Evolutionary conservation across 148 eudicot genomes (phyloP), one percentile per base, ranked within the genome.

Genomic region (Amaranthus cruentus): DNA sequence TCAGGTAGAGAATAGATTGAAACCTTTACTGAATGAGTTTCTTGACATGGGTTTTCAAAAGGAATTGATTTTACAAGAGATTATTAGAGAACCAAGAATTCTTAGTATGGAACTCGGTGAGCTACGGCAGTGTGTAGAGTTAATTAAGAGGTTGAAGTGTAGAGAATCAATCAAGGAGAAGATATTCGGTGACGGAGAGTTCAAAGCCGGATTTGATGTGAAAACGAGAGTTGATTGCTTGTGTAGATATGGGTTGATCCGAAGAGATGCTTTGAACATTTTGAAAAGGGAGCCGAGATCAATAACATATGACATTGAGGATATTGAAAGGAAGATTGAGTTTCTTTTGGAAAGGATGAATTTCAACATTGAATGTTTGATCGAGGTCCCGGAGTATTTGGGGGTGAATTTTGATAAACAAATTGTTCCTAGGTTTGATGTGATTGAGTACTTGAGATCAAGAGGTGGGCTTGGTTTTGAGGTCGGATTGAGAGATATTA

Each of bases 381-480:
- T 91, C 60, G 96, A 91, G 62, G 93, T 89, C 42, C 98, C 98
- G 0, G 90, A 84, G 57, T 94, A 89, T 85, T 75, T 94, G 62
- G 98, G 98, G 38, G 88, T 91, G 59, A 88, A 85, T 84, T 89
- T 91, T 59, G 87, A 89, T 67, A 94, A 91, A 80, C 97, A 94
- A 77, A 91, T 94, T 80, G 86, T 89, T 79, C 91, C 98, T 53
- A 82, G 98, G 21, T 81, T 83, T 67, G 86, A 86, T 77, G 98
- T 91, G 82, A 85, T 94, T 1, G 90, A 91, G 75, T 79, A 89
- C 75, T 81, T 94, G 87, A 85, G 88, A 72, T 88, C 97, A 51
- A 91, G 44, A 74, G 98, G 85, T 48, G 91, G 87, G 64, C 80
- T 94, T 61, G 98, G 96, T 61, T 83, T 87, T 81, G 96, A 91